phyloP scores from a whole-genome alignment of 306 rosid genomes.

The Pyrus pyrifolia region DNA sequence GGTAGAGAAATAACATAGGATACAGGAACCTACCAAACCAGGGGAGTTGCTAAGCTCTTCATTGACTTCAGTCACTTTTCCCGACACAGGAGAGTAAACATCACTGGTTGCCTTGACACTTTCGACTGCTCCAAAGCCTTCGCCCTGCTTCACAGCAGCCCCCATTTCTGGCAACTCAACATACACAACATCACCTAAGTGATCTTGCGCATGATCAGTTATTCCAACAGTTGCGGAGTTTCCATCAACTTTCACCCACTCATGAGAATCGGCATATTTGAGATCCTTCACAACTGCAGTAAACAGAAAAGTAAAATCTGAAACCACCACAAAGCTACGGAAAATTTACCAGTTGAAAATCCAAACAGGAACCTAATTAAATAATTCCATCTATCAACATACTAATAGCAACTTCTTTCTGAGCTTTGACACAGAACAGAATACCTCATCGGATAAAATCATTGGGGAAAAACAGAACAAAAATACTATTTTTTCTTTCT shows the following conservation, averaged over 20 bases:
- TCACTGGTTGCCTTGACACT: constrained; percentile 98
- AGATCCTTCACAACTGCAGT: constrained; percentile 71
- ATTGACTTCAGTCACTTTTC: constrained; percentile 67
- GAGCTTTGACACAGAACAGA: not conserved
- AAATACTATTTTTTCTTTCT: not conserved
- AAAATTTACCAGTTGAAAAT: not conserved
- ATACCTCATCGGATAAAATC: not conserved
- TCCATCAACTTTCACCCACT: constrained; percentile 88
- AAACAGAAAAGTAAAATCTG: not conserved
- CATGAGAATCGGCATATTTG: constrained; percentile 74
- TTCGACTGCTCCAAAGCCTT: constrained; percentile 84
- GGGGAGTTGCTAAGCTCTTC: constrained; percentile 70
- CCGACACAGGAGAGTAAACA: constrained; percentile 79
- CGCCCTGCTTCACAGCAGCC: constrained; percentile 47
- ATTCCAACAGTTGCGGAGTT: constrained; percentile 71
- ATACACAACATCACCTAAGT: constrained; percentile 91
- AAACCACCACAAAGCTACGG: not conserved
- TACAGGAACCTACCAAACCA: constrained; percentile 60
- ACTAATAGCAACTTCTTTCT: not conserved
- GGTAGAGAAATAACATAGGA: constrained; percentile 3
- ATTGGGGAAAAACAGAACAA: not conserved
- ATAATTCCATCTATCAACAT: not conserved
- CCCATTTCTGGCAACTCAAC: constrained; percentile 90
- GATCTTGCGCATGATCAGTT: constrained; percentile 95
- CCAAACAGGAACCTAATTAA: not conserved